Conservation (phyloP, 2,329 filamentous ascomycete genomes). For the Colletotrichum abscissum region DNA sequence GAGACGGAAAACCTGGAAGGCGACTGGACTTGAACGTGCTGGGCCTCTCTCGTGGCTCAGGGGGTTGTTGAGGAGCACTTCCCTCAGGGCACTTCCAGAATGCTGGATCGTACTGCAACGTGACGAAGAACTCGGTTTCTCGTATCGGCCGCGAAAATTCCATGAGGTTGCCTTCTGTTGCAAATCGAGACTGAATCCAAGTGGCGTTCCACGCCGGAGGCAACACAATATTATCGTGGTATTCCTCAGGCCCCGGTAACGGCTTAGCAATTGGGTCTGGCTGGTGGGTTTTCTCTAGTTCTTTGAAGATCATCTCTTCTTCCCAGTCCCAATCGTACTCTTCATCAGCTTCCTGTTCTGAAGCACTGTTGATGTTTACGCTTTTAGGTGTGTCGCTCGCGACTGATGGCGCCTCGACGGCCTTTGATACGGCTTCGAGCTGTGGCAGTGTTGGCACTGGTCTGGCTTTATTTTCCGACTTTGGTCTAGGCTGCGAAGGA, state of each 20-base stretch:
- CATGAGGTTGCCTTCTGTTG: constrained; percentile 53
- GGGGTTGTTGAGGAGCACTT: neutral
- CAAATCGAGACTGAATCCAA: constrained; percentile 57
- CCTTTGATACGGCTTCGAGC: constrained; percentile 5
- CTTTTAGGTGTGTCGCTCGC: constrained; percentile 14
- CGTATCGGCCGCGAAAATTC: constrained; percentile 56
- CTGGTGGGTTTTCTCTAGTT: constrained; percentile 45
- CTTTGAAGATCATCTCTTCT: constrained; percentile 50
- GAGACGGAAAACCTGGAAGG: constrained; percentile 28
- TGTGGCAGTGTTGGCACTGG: neutral
- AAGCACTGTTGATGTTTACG: neutral
- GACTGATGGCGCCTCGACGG: neutral
- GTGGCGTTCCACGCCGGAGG: constrained; percentile 56
- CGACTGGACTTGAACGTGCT: constrained; percentile 23
- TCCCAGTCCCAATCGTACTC: constrained; percentile 53
- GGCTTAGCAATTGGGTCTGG: constrained; percentile 62
- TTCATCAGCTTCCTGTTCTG: constrained; percentile 35
- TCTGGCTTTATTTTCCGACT: constrained; percentile 10
- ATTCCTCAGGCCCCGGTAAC: constrained; percentile 48
- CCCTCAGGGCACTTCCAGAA: constrained; percentile 44
- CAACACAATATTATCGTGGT: constrained; percentile 57
- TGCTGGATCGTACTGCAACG: constrained; percentile 55
- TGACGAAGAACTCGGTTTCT: constrained; percentile 52
- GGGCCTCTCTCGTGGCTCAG: constrained; percentile 17
- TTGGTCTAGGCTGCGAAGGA: constrained; percentile 10